A percentile compares a stretch with the other conserved stretches of the same genome.
Evolutionary conservation across 2,329 filamentous ascomycete species (phyloP).

Genomic region (Alternaria angustiovoidea): DNA sequence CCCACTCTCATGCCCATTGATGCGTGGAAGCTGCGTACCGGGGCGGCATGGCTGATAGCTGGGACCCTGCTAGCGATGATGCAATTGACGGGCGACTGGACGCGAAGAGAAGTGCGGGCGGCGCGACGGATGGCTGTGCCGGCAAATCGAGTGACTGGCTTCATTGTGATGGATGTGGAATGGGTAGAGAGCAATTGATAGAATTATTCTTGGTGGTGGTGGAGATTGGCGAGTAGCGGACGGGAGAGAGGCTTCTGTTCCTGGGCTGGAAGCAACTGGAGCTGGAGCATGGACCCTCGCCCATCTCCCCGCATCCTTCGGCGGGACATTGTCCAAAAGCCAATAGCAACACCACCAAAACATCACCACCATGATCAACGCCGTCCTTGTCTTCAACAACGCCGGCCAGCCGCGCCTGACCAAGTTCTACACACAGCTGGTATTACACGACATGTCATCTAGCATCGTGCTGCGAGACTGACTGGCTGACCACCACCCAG

Average conservation of each 20-base stretch:
- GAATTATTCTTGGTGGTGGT: not conserved
- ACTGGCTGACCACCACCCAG: slow-evolving; percentile 57
- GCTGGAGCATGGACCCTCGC: slow-evolving; percentile 14
- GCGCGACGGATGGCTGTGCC: slow-evolving; percentile 32
- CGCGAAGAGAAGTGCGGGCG: slow-evolving; percentile 29
- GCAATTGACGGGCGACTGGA: slow-evolving; percentile 34
- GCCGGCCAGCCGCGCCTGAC: slow-evolving; percentile 95
- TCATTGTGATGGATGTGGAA: slow-evolving; percentile 25
- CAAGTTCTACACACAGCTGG: slow-evolving; percentile 98
- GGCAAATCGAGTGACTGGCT: slow-evolving; percentile 33
- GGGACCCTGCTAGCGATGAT: slow-evolving; percentile 34
- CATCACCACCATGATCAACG: slow-evolving; percentile 82
- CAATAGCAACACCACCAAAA: not conserved
- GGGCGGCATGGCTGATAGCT: slow-evolving; percentile 11
- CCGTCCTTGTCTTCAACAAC: slow-evolving; percentile 98
- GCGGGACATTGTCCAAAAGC: not conserved
- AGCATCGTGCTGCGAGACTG: not conserved
- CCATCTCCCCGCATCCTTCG: slow-evolving; percentile 14
- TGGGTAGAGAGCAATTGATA: not conserved
- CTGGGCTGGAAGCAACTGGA: slow-evolving; percentile 7
- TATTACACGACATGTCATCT: slow-evolving; percentile 52
- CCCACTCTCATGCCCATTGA: slow-evolving; percentile 36
- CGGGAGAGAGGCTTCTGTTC: not conserved
- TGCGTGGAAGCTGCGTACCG: slow-evolving; percentile 36
- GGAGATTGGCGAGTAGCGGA: slow-evolving; percentile 4